Evolutionary conservation across 2,329 filamentous ascomycete genomes (phyloP).

Genomic region (Aspergillus thermomutatus): DNA sequence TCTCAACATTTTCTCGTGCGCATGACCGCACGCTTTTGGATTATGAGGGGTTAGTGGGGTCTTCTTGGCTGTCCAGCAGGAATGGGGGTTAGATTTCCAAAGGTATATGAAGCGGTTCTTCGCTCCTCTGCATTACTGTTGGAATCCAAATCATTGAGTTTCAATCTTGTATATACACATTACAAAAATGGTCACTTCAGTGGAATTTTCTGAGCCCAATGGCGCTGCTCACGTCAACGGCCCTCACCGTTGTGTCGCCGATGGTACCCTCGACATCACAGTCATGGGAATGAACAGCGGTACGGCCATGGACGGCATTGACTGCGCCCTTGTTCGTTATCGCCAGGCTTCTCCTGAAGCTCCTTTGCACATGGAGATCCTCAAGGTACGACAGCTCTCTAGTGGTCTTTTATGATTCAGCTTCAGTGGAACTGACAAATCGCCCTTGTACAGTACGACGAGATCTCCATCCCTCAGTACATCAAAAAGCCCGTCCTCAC

Average conservation of each 20-base stretch:
- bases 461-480: conserved; percentile 50
- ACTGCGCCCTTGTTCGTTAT: conserved; percentile 58
- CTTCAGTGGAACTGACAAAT: not conserved
- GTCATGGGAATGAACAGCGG: conserved; percentile 45
- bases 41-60: too few species aligned
- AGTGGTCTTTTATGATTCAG: not conserved
- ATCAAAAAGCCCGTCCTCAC: conserved; percentile 56
- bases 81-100: too few species aligned
- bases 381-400: conserved; percentile 27
- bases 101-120: too few species aligned
- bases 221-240: too few species aligned
- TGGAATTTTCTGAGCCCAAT: too few species aligned
- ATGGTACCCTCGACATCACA: conserved; percentile 43
- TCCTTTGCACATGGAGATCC: conserved; percentile 55
- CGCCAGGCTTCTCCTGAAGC: conserved; percentile 50
- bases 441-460: conserved; percentile 41
- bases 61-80: too few species aligned
- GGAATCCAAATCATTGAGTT: too few species aligned
- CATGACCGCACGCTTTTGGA: too few species aligned
- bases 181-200: too few species aligned
- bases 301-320: conserved; percentile 57
- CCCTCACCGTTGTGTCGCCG: not conserved
- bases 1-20: too few species aligned
- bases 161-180: too few species aligned
- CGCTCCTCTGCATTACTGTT: too few species aligned